These are phyloP conservation scores for Nothophaeocryptopus gaeumannii DNA, from an alignment of 2,329 filamentous ascomycete species.

Conservation along the genomic window DNA sequence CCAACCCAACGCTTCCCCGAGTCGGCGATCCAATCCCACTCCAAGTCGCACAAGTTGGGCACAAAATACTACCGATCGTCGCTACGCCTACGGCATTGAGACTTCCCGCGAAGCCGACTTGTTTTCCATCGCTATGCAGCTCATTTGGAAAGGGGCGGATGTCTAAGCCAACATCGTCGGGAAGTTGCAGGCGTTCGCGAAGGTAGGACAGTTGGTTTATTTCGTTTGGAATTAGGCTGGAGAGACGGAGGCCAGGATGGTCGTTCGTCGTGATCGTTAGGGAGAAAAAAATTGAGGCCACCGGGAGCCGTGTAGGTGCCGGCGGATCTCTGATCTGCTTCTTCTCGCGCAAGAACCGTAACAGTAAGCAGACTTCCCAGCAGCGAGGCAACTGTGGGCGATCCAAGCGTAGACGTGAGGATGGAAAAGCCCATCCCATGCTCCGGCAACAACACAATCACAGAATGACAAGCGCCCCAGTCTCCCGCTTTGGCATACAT, in stretches of 20 bases:
- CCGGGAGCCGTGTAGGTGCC: slow-evolving; percentile 22
- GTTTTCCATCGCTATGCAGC: slow-evolving; percentile 3
- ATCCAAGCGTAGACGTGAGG: slow-evolving; percentile 29
- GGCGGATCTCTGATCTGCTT: slow-evolving; percentile 24
- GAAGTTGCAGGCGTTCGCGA: not conserved
- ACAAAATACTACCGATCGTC: too few species aligned
- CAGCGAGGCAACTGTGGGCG: too few species aligned
- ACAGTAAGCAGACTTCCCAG: slow-evolving; percentile 16
- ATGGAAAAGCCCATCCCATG: slow-evolving; percentile 45
- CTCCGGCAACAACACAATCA: slow-evolving; percentile 44
- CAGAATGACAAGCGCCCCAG: slow-evolving; percentile 28
- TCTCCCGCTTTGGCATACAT: slow-evolving; percentile 48
- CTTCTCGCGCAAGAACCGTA: slow-evolving; percentile 21
- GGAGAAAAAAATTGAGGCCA: slow-evolving; percentile 15
- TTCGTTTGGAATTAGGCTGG: slow-evolving; percentile 32
- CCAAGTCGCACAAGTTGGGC: too few species aligned
- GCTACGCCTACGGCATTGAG: too few species aligned
- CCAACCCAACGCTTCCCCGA: too few species aligned
- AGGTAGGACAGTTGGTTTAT: slow-evolving; percentile 27
- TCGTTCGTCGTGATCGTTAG: slow-evolving; percentile 25
- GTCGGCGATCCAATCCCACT: too few species aligned
- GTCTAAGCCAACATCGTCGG: not conserved
- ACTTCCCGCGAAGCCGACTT: slow-evolving; percentile 1
- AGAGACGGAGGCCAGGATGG: slow-evolving; percentile 31
- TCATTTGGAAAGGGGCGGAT: slow-evolving; percentile 25